Evolutionary conservation across 179 eudicot species (phyloP).

Genomic region (Drosera spatulata): DNA sequence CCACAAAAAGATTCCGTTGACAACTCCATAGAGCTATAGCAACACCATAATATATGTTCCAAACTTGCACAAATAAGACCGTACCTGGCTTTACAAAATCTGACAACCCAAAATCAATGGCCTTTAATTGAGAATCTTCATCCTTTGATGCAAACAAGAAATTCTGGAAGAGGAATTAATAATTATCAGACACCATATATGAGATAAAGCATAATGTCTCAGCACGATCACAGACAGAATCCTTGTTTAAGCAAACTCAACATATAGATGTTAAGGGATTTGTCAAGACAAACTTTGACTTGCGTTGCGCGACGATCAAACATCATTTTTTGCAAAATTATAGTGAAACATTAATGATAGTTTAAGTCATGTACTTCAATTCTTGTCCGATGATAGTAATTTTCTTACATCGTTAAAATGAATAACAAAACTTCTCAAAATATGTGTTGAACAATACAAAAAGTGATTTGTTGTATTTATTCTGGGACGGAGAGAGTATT

Average conservation of each 20-base stretch:
- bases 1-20: not conserved
- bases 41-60: not conserved
- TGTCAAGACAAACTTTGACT: too few species aligned
- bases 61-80: constrained; percentile 7
- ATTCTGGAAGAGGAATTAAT: constrained; percentile 41
- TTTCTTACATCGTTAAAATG: too few species aligned
- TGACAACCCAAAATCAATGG: constrained; percentile 93
- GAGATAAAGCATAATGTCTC: not conserved
- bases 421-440: too few species aligned
- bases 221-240: not conserved
- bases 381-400: too few species aligned
- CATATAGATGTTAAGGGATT: not conserved
- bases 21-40: not conserved
- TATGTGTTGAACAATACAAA: too few species aligned
- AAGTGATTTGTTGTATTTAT: not conserved
- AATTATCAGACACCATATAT: not conserved
- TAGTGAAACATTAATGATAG: too few species aligned
- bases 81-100: constrained; percentile 90
- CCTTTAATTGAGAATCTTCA: constrained; percentile 64
- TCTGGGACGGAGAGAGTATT: not conserved
- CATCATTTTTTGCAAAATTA: too few species aligned
- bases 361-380: too few species aligned
- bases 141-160: constrained; percentile 68
- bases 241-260: not conserved
- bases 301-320: too few species aligned